These are phyloP conservation scores for Wallacemonas sp. DNA, from an alignment of 208 protist genomes.

Conservation along the genomic window DNA sequence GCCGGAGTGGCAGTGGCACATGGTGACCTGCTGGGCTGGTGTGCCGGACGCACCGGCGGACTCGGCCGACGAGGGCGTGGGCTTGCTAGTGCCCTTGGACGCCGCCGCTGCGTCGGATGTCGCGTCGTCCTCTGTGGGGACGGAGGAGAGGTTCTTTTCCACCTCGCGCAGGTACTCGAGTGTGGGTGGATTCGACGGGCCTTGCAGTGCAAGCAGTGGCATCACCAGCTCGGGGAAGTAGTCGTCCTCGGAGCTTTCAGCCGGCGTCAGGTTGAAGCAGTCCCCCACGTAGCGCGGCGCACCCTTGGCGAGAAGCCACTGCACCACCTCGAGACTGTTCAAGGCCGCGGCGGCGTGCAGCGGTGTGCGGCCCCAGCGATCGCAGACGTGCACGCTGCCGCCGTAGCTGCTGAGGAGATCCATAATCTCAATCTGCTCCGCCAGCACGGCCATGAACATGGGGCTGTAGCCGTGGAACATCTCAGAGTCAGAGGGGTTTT, in stretches of 20 bases:
- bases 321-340: conserved; percentile 61
- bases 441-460: conserved; percentile 81
- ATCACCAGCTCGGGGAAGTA: conserved; percentile 57
- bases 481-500: conserved; percentile 49
- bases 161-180: conserved; percentile 29
- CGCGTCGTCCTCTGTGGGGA: conserved; percentile 15
- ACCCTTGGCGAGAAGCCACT: conserved; percentile 76
- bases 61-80: neutral
- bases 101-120: neutral
- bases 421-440: conserved; percentile 72
- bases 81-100: conserved; percentile 11
- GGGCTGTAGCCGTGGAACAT: conserved; percentile 91
- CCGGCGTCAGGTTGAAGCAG: conserved; percentile 41
- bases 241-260: conserved; percentile 41
- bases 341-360: conserved; percentile 83
- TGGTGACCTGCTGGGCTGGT: conserved; percentile 3
- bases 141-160: conserved; percentile 13
- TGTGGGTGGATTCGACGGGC: conserved; percentile 27
- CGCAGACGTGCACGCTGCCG: conserved; percentile 80
- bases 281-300: conserved; percentile 74
- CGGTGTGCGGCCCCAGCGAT: conserved; percentile 87
- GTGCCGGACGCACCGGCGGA: neutral
- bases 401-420: conserved; percentile 61
- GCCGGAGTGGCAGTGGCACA: conserved; percentile 74
- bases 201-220: conserved; percentile 56